Evolutionary conservation across 2,329 filamentous ascomycete genomes (phyloP), one percentile per base, ranked within the genome.

Genomic region (Calonectria multiphialidica): DNA sequence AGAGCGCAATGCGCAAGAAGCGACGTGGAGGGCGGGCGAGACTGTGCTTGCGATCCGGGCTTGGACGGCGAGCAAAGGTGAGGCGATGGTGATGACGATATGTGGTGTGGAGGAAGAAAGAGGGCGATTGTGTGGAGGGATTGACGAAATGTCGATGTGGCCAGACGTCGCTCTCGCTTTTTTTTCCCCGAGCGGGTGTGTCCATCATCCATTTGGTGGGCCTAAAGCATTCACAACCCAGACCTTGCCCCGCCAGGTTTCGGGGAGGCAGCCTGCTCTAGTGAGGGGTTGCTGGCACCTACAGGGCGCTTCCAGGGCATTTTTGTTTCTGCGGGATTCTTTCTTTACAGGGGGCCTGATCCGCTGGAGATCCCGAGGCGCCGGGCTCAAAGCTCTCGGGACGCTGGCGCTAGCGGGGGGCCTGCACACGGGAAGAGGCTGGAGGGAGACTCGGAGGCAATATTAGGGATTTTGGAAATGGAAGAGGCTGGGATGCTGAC

Each of bases 81-180:
- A 57, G 45, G 67, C 33, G 50, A 47, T 45, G 59, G 30, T 42
- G 67, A 65, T 70, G 69, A 71, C 62, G 69, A 71, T 66, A 57
- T 45, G 53, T 40, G 47, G 62, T 66, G 21, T 37, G 30, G 65
- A 33, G 28, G 23, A 59, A 59, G 55, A 50, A 62, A 44, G 45
- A 66, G 53, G 59, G 66, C 40, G 45, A 42, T 30, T 61, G 49
- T 59, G 67, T 64, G 50, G 59, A 64, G 67, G 67, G 63, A 70
- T 70, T 65, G 59, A 64, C 68, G 61, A 63, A 70, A 65, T 66
- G 61, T 70, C 62, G 44, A 71, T 71, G 68, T 71, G 68, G 68
- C 68, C 66, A 71, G 68, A 71, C 68, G 62, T 50, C 64, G 53
- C 64, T 59, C 33, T 57, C 42, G 33, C 30, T 35, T 61, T 33